phyloP scores from a whole-genome alignment of 768 basidiomycete species.

The Trametes cinnabarina region DNA sequence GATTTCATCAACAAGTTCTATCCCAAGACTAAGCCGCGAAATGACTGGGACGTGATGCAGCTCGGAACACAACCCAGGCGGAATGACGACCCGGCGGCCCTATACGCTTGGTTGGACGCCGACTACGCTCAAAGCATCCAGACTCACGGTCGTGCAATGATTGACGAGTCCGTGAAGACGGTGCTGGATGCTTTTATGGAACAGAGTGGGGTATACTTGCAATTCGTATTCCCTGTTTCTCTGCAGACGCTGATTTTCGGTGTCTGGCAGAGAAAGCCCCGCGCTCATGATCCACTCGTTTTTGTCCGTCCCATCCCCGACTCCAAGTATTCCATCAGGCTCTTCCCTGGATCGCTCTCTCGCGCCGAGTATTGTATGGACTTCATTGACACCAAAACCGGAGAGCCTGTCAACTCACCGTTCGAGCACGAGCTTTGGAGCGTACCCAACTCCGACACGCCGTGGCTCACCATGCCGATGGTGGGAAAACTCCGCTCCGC shows the following conservation, averaged over 20 bases:
- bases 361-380: conserved; percentile 1
- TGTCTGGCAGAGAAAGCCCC: neutral
- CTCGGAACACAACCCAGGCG: neutral
- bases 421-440: neutral
- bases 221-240: too few relatives aligned
- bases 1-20: neutral
- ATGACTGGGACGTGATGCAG: neutral
- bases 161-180: neutral
- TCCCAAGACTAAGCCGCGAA: neutral
- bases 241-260: too few relatives aligned
- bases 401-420: conserved; percentile 1
- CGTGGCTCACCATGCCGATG: neutral
- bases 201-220: neutral
- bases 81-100: neutral
- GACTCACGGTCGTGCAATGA: neutral
- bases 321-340: neutral
- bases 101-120: neutral
- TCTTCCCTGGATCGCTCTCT: neutral
- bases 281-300: neutral
- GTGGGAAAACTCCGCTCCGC: neutral
- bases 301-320: neutral
- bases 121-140: neutral
- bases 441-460: neutral
- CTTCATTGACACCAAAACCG: neutral
- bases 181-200: neutral